Conservation (phyloP, 2,329 filamentous ascomycete genomes). For the Daldinia sp. region DNA sequence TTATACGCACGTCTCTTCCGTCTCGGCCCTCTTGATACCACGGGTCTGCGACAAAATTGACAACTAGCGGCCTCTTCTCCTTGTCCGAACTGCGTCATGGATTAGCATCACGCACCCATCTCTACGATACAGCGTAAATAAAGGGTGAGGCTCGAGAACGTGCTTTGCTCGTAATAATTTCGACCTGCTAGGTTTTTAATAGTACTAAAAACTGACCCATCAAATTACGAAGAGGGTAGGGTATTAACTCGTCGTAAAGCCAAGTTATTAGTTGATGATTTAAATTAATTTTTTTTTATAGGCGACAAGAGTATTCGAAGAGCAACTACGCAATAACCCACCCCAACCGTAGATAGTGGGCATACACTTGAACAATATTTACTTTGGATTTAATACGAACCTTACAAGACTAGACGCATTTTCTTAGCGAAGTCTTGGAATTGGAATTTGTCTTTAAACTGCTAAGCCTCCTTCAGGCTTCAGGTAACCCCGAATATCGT, state of each 20-base stretch:
- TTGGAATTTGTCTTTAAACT: not conserved
- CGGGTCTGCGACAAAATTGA: slow-evolving; percentile 25
- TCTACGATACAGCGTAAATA: slow-evolving; percentile 28
- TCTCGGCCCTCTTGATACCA: slow-evolving; percentile 23
- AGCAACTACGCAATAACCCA: not conserved
- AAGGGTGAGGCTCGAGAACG: not conserved
- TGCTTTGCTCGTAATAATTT: slow-evolving; percentile 10
- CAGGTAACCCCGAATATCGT: not conserved
- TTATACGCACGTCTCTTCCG: slow-evolving; percentile 10
- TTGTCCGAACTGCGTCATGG: slow-evolving; percentile 28
- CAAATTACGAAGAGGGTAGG: not conserved
- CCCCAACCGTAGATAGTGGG: not conserved
- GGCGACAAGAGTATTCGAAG: not conserved
- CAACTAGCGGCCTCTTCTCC: slow-evolving; percentile 18
- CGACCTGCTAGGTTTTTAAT: slow-evolving; percentile 10
- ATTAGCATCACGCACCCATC: slow-evolving; percentile 26
- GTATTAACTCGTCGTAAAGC: not conserved
- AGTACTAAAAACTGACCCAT: not conserved
- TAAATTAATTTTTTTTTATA: not conserved
- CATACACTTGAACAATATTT: not conserved
- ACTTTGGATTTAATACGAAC: not conserved
- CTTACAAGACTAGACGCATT: not conserved
- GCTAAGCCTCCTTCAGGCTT: not conserved
- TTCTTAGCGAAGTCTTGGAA: not conserved
- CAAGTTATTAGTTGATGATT: not conserved